Evolutionary conservation across 768 basidiomycete genomes (phyloP).

Genomic region (Cystofilobasidium bisporidii): DNA sequence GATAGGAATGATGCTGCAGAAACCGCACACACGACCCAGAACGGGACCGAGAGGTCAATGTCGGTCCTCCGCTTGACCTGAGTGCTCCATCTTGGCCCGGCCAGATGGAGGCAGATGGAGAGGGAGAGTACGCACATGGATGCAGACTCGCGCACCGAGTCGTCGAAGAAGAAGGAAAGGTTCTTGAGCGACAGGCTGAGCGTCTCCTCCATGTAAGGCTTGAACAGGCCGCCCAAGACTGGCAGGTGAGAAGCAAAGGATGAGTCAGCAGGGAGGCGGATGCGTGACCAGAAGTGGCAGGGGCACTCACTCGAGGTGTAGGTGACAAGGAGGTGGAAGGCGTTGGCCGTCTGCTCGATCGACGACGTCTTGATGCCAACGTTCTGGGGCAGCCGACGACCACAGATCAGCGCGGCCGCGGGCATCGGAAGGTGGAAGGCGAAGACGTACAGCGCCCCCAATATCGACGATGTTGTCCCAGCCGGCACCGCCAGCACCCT

Average conservation of each 20-base stretch:
- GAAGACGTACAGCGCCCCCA: conserved; percentile 49
- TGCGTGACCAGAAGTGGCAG: not conserved
- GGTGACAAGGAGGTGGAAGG: conserved; percentile 75
- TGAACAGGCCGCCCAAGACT: conserved; percentile 54
- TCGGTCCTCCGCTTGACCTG: no score
- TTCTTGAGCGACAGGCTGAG: conserved; percentile 64
- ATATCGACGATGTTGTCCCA: conserved; percentile 63
- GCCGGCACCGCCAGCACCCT: conserved; percentile 42
- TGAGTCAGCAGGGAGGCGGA: not conserved
- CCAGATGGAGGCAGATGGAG: no score
- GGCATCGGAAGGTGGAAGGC: not conserved
- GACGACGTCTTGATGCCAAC: conserved; percentile 68
- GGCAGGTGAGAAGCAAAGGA: not conserved
- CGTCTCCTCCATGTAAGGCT: conserved; percentile 60
- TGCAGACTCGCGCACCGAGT: conserved; percentile 69
- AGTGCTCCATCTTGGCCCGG: no score
- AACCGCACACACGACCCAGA: not conserved
- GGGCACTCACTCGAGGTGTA: conserved; percentile 50
- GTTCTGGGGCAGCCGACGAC: conserved; percentile 42
- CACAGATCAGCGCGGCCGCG: not conserved
- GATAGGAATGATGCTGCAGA: conserved; percentile 4
- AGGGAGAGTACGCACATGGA: conserved; percentile 50
- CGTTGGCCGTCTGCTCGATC: conserved; percentile 79
- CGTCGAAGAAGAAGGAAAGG: conserved; percentile 69
- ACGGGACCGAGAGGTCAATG: not conserved